phyloP scores from a whole-genome alignment of 495 filamentous ascomycete species.

The Penicillium subrubescens region DNA sequence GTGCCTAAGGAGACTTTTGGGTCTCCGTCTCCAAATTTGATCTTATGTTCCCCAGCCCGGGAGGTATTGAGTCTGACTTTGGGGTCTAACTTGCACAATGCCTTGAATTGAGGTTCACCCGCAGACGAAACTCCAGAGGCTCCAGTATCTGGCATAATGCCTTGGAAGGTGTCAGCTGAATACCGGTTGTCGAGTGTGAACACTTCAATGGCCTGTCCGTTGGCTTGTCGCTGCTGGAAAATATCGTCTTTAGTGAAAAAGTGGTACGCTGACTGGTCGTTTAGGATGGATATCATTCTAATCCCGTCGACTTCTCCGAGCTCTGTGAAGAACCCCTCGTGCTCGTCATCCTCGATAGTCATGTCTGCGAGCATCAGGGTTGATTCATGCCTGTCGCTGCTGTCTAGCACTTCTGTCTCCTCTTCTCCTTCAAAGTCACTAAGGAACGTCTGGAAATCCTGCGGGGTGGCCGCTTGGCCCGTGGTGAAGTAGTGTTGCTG shows the following conservation, averaged over 20 bases:
- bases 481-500: neutral
- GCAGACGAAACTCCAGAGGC: neutral
- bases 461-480: slow-evolving; percentile 1
- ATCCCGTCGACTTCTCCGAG: neutral
- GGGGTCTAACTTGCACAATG: neutral
- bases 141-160: neutral
- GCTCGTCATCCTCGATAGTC: neutral
- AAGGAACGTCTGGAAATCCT: slow-evolving; percentile 5
- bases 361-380: slow-evolving; percentile 1
- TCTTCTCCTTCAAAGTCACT: slow-evolving; percentile 5
- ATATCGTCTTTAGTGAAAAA: neutral
- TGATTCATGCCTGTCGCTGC: slow-evolving; percentile 4
- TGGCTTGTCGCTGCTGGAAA: neutral
- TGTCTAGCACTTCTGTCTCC: slow-evolving; percentile 2
- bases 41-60: neutral
- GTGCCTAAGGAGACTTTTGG: neutral
- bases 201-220: neutral
- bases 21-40: neutral
- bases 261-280: neutral
- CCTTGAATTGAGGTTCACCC: neutral
- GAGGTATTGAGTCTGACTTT: neutral
- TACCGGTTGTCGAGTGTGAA: neutral
- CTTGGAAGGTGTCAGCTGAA: neutral
- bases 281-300: neutral
- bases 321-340: neutral